Percentiles rank a stretch among this genome's conserved stretches.
phyloP scores from a whole-genome alignment of 129 eudicot species.

The Gnaphalium uliginosum region DNA sequence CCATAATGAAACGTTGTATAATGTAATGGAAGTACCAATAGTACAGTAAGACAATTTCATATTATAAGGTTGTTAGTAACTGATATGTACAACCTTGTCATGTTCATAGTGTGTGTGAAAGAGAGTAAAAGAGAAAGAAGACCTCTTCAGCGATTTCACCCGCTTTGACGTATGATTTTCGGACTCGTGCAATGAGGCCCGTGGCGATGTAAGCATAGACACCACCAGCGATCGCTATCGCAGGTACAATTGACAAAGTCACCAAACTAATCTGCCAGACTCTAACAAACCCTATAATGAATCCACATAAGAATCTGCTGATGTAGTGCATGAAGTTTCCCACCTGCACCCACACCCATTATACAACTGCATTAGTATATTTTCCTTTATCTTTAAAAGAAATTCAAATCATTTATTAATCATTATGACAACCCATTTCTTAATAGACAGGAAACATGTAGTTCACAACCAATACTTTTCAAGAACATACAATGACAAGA shows the following conservation, averaged over 20 bases:
- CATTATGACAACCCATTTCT: too few relatives aligned
- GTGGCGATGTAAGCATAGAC: constrained; percentile 82
- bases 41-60: not conserved
- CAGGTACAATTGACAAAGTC: constrained; percentile 92
- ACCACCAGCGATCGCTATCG: constrained; percentile 98
- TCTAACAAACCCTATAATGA: constrained; percentile 78
- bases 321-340: constrained; percentile 95
- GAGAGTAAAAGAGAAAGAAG: constrained; percentile 9
- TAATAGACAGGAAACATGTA: too few relatives aligned
- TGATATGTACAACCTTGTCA: constrained; percentile 6
- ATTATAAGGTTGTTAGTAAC: not conserved
- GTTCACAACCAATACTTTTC: too few relatives aligned
- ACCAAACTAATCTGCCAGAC: constrained; percentile 97
- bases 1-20: not conserved
- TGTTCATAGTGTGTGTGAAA: not conserved
- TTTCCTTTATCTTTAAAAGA: not conserved
- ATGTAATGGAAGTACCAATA: not conserved
- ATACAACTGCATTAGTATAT: not conserved
- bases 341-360: constrained; percentile 55
- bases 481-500: too few relatives aligned
- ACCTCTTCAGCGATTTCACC: constrained; percentile 99
- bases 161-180: constrained; percentile 93
- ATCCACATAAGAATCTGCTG: constrained; percentile 87
- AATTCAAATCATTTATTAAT: too few relatives aligned
- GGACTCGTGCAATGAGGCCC: constrained; percentile 82